A percentile compares a stretch with the other conserved stretches of the same genome.
phyloP scores from a whole-genome alignment of 495 filamentous ascomycete genomes.

The Baudoinia panamericana region DNA sequence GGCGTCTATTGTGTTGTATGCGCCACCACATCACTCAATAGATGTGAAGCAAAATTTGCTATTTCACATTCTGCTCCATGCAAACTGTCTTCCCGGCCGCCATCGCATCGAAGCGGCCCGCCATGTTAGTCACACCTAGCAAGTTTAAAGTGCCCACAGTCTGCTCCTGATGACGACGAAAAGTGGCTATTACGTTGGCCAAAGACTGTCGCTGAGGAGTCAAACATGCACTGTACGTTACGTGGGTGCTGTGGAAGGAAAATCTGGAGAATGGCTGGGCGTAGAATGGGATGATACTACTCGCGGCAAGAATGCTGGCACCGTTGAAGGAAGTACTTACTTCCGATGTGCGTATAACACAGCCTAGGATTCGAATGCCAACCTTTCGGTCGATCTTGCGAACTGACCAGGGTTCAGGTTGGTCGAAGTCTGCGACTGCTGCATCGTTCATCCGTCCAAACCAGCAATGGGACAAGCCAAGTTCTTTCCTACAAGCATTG shows the following conservation, averaged over 20 bases:
- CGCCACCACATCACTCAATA: no score
- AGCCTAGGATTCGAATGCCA: not conserved
- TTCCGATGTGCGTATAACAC: constrained; percentile 54
- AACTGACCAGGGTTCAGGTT: no score
- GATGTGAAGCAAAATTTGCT: no score
- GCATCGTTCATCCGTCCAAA: constrained; percentile 79
- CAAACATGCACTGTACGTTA: constrained; percentile 75
- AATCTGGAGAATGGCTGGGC: constrained; percentile 73
- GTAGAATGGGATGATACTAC: constrained; percentile 89
- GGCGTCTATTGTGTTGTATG: no score
- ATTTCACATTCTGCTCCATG: no score
- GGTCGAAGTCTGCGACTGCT: constrained; percentile 45
- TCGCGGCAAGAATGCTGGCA: constrained; percentile 81
- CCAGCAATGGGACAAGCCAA: constrained; percentile 49
- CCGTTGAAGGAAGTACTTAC: constrained; percentile 63
- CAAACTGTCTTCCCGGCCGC: no score
- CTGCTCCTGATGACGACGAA: no score
- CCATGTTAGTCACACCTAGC: no score
- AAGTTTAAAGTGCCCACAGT: no score
- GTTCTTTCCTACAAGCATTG: constrained; percentile 67
- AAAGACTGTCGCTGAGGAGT: constrained; percentile 64
- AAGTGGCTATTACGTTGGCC: constrained; percentile 45
- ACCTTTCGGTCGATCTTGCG: constrained; percentile 11
- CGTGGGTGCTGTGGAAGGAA: constrained; percentile 60
- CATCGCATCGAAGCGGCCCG: no score